Percentiles rank a stretch among this genome's conserved stretches.
phyloP scores from a whole-genome alignment of 2,329 filamentous ascomycete genomes.

The Chaetomium olivaceum region DNA sequence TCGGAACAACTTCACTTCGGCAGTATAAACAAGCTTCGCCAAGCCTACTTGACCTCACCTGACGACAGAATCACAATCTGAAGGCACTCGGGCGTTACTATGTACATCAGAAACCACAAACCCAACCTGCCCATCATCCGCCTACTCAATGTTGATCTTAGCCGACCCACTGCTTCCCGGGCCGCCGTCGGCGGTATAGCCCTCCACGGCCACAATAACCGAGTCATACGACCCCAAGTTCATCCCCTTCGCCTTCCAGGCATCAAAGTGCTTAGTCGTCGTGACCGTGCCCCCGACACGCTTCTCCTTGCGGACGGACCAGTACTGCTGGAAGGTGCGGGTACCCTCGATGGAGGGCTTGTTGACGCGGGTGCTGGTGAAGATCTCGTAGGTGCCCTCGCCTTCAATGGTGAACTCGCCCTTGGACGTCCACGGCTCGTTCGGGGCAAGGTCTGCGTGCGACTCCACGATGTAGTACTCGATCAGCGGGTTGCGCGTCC shows the following conservation, averaged over 20 bases:
- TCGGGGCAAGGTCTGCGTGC: slow-evolving; percentile 51
- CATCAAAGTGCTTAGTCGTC: slow-evolving; percentile 54
- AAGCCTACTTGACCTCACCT: not conserved
- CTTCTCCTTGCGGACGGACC: slow-evolving; percentile 50
- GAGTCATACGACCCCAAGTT: slow-evolving; percentile 54
- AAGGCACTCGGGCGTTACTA: not conserved
- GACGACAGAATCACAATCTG: not conserved
- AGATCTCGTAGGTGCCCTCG: slow-evolving; percentile 55
- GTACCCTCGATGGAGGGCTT: slow-evolving; percentile 57
- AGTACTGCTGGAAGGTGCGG: slow-evolving; percentile 56
- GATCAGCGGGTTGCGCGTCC: slow-evolving; percentile 54
- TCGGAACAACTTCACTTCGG: not conserved
- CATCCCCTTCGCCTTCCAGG: slow-evolving; percentile 52
- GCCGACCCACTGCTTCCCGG: slow-evolving; percentile 35
- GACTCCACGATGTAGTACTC: slow-evolving; percentile 61
- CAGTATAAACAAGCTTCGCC: not conserved
- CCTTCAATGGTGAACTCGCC: slow-evolving; percentile 56
- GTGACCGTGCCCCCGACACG: slow-evolving; percentile 55
- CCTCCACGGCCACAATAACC: slow-evolving; percentile 53
- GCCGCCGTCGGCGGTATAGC: slow-evolving; percentile 47
- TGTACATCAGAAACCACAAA: not conserved
- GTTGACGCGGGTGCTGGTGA: slow-evolving; percentile 50
- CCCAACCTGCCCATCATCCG: not conserved
- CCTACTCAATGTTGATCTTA: slow-evolving; percentile 14
- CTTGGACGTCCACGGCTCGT: slow-evolving; percentile 48